A percentile compares a stretch with the other conserved stretches of the same genome.
Evolutionary conservation across 1,284 basidiomycete genomes (phyloP).

Genomic region (Leccinum variabile): DNA sequence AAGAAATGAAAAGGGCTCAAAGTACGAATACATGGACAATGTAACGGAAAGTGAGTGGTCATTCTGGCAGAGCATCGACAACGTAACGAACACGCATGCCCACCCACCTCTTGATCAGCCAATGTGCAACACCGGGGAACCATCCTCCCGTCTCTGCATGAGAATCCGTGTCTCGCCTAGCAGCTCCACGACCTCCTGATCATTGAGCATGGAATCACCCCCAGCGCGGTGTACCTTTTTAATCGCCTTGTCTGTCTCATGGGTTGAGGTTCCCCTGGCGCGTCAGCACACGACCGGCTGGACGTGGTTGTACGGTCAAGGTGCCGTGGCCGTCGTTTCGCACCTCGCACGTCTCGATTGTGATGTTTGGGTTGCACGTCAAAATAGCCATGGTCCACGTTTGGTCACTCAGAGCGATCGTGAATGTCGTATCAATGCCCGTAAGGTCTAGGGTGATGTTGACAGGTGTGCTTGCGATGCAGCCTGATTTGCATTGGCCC

Average conservation of each 20-base stretch:
- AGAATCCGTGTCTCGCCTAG: slow-evolving; percentile 13
- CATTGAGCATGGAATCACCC: no score
- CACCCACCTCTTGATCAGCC: slow-evolving; percentile 2
- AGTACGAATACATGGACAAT: not conserved
- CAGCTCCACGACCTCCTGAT: slow-evolving; percentile 6
- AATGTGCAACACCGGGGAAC: slow-evolving; percentile 20
- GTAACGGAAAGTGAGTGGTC: not conserved
- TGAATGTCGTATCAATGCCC: slow-evolving; percentile 14
- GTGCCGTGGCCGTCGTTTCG: slow-evolving; percentile 23
- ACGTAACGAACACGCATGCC: not conserved
- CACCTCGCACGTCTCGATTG: slow-evolving; percentile 31
- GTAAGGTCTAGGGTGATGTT: slow-evolving; percentile 17
- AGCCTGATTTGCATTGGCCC: slow-evolving; percentile 24
- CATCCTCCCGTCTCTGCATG: slow-evolving; percentile 22
- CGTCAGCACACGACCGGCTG: slow-evolving; percentile 9
- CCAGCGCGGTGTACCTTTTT: not conserved
- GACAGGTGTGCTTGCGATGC: not conserved
- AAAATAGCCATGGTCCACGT: slow-evolving; percentile 26
- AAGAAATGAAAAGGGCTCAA: not conserved
- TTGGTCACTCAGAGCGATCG: slow-evolving; percentile 17
- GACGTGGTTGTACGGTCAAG: slow-evolving; percentile 25
- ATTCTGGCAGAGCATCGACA: not conserved
- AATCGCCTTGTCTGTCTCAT: not conserved
- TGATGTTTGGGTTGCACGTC: slow-evolving; percentile 25
- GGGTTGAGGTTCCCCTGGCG: slow-evolving; percentile 28